A percentile compares a stretch with the other conserved stretches of the same genome.
phyloP scores from a whole-genome alignment of 2,329 filamentous ascomycete genomes.

The Diaporthe vaccinii region DNA sequence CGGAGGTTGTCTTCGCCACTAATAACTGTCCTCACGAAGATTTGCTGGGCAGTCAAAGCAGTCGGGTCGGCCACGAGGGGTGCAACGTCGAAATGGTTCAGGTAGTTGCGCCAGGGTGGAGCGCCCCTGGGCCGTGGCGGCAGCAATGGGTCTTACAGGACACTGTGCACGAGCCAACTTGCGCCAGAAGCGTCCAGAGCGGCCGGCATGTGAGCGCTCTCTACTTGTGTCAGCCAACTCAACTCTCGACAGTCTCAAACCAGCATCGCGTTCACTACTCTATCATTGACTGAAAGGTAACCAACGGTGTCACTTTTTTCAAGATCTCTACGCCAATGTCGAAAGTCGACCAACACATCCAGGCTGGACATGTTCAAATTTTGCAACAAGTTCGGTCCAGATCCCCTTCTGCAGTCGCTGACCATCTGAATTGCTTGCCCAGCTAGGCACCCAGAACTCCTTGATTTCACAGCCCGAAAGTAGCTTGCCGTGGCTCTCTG shows the following conservation, averaged over 20 bases:
- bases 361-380: neutral
- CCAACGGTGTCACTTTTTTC: neutral
- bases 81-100: neutral
- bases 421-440: neutral
- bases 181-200: neutral
- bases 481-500: slow-evolving; percentile 52
- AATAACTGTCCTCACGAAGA: slow-evolving; percentile 11
- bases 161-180: neutral
- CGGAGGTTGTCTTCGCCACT: slow-evolving; percentile 11
- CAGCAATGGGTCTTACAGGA: neutral
- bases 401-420: neutral
- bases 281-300: too few species aligned
- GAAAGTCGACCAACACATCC: neutral
- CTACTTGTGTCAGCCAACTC: too few species aligned
- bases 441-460: slow-evolving; percentile 38
- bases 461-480: slow-evolving; percentile 50
- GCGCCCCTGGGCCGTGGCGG: neutral
- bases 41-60: slow-evolving; percentile 26
- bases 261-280: too few species aligned
- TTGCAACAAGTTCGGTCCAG: neutral
- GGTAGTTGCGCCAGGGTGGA: neutral
- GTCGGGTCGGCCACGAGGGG: slow-evolving; percentile 27
- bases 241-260: neutral
- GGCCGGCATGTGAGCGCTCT: neutral
- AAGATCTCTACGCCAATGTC: neutral